phyloP scores from a whole-genome alignment of 768 basidiomycete species.

The Termitomyces sp. region DNA sequence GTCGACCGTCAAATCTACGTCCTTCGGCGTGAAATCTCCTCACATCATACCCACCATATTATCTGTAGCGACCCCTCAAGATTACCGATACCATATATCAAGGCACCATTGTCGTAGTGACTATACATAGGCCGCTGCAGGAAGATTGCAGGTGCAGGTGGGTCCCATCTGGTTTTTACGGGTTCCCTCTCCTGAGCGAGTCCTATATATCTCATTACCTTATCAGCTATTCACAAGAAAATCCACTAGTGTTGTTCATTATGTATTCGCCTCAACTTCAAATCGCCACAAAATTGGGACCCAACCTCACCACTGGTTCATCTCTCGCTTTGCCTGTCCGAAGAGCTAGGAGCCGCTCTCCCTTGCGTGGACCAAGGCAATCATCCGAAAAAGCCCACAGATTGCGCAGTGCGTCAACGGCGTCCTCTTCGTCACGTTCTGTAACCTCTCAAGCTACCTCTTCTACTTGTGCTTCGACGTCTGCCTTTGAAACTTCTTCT shows the following conservation, averaged over 20 bases:
- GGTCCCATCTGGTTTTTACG: not conserved
- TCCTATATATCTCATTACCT: not conserved
- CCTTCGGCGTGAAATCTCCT: constrained; percentile 1
- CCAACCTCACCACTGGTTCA: constrained; percentile 24
- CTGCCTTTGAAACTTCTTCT: constrained; percentile 39
- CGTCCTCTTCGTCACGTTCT: constrained; percentile 51
- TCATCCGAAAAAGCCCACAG: constrained; percentile 28
- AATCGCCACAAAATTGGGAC: constrained; percentile 39
- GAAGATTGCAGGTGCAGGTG: constrained; percentile 3
- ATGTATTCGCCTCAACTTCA: constrained; percentile 44
- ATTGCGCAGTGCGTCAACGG: constrained; percentile 45
- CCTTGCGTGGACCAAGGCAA: constrained; percentile 24
- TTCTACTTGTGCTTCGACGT: constrained; percentile 49
- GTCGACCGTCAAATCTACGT: not conserved
- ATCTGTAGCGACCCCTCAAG: constrained; percentile 6
- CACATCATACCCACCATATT: constrained; percentile 8
- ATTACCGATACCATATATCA: constrained; percentile 1
- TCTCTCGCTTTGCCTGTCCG: constrained; percentile 23
- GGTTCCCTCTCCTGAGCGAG: not conserved
- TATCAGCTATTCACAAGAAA: not conserved
- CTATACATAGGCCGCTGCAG: constrained; percentile 1
- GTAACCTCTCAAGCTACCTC: constrained; percentile 48
- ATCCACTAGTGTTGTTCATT: constrained; percentile 9
- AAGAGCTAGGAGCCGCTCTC: constrained; percentile 21
- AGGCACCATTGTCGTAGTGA: not conserved